Conservation (phyloP, 2,329 filamentous ascomycete genomes). For the Sporothrix mexicana region DNA sequence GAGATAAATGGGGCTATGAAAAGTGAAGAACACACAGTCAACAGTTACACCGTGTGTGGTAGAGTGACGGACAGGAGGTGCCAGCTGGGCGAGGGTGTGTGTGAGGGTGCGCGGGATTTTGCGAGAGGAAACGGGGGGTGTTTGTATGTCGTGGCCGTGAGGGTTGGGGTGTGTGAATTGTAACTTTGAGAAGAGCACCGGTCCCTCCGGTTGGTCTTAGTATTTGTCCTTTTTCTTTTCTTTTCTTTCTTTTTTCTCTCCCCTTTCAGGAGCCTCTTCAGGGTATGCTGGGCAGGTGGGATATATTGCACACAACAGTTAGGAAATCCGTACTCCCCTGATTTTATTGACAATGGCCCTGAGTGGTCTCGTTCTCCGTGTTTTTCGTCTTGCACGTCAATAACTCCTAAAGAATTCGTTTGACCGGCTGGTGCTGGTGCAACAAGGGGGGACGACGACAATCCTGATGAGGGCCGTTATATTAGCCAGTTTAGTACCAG, state of each 20-base stretch:
- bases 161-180: neutral
- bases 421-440: conserved; percentile 24
- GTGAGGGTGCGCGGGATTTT: conserved; percentile 27
- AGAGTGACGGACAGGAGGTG: conserved; percentile 1
- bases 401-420: conserved; percentile 3
- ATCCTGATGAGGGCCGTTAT: conserved; percentile 14
- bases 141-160: neutral
- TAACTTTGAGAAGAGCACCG: neutral
- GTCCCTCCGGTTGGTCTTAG: neutral
- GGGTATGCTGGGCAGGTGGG: neutral
- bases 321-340: neutral
- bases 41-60: neutral
- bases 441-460: conserved; percentile 18
- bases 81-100: conserved; percentile 25
- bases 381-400: conserved; percentile 1
- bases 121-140: conserved; percentile 1
- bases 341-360: neutral
- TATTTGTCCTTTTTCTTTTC: neutral
- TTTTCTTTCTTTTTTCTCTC: neutral
- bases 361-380: neutral
- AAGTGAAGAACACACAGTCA: neutral
- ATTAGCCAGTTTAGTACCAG: conserved; percentile 10
- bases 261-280: neutral
- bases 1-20: conserved; percentile 4
- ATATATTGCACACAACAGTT: neutral